phyloP scores from a whole-genome alignment of 2,329 filamentous ascomycete species.

The Colletotrichum sp. region DNA sequence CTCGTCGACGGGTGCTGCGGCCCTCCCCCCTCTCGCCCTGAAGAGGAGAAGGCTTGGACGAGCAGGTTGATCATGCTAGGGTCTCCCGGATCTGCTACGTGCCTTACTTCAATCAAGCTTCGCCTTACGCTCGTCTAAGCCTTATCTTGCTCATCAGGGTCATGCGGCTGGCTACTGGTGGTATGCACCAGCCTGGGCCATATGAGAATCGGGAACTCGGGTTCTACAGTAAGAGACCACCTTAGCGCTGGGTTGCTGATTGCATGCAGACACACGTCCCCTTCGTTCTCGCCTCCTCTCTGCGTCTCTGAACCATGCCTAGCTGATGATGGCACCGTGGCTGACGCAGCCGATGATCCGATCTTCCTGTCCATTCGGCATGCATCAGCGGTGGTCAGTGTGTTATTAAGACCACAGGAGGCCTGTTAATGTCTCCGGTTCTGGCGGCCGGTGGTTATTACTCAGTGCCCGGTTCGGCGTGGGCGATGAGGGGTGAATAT shows the following conservation, averaged over 20 bases:
- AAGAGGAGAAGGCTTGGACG: background rate
- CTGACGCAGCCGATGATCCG: background rate
- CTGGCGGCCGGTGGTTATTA: background rate
- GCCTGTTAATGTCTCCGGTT: background rate
- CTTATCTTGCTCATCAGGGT: background rate
- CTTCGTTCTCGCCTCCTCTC: background rate
- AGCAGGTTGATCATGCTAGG: background rate
- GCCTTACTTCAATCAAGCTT: background rate
- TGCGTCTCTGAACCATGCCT: background rate
- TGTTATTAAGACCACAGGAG: background rate
- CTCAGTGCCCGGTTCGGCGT: background rate
- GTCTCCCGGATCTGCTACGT: background rate
- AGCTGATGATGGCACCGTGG: background rate
- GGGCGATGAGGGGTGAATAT: background rate
- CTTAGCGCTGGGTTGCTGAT: background rate
- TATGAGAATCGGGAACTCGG: background rate
- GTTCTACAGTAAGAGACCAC: background rate
- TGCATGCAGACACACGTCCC: background rate
- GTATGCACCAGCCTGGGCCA: background rate
- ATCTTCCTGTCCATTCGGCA: background rate
- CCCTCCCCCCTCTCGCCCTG: background rate
- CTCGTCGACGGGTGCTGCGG: background rate
- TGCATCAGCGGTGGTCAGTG: background rate
- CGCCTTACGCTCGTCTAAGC: conserved; percentile 1
- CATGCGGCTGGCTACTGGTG: background rate